Percentiles rank a stretch among this genome's conserved stretches.
phyloP scores from a whole-genome alignment of 2,329 filamentous ascomycete genomes.

The Phoma sp. region DNA sequence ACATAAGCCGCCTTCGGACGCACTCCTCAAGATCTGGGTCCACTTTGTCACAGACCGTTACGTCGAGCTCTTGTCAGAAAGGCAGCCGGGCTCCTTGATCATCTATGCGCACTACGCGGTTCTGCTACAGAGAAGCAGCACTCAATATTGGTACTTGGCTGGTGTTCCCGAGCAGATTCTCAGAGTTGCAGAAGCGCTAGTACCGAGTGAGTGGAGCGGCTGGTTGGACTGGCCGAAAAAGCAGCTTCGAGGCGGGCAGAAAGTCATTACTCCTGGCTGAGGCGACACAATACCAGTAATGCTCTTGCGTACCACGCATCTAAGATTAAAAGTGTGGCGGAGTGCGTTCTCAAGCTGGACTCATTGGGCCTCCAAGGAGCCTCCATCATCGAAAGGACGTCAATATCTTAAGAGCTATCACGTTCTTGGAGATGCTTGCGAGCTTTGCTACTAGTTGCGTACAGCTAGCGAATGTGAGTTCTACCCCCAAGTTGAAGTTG shows the following conservation, averaged over 20 bases:
- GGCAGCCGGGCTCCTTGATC: conserved; percentile 42
- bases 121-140: conserved; percentile 29
- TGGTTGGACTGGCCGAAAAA: conserved; percentile 41
- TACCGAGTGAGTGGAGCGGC: conserved; percentile 34
- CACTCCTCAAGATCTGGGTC: conserved; percentile 38
- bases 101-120: conserved; percentile 48
- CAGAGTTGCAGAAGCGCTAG: conserved; percentile 29
- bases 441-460: neutral
- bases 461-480: neutral
- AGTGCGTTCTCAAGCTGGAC: neutral
- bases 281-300: neutral
- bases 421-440: conserved; percentile 11
- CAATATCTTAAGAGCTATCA: neutral
- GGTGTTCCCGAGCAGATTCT: conserved; percentile 36
- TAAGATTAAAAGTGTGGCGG: neutral
- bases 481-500: neutral
- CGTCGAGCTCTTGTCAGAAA: conserved; percentile 35
- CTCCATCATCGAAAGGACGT: neutral
- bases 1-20: conserved; percentile 27
- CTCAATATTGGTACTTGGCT: conserved; percentile 35
- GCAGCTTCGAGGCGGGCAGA: conserved; percentile 24
- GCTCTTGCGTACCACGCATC: neutral
- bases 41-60: conserved; percentile 34
- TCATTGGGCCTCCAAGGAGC: neutral
- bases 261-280: conserved; percentile 7